These are phyloP conservation scores for Chaetomium globosum DNA, from an alignment of 2,329 filamentous ascomycete genomes.

Conservation along the genomic window DNA sequence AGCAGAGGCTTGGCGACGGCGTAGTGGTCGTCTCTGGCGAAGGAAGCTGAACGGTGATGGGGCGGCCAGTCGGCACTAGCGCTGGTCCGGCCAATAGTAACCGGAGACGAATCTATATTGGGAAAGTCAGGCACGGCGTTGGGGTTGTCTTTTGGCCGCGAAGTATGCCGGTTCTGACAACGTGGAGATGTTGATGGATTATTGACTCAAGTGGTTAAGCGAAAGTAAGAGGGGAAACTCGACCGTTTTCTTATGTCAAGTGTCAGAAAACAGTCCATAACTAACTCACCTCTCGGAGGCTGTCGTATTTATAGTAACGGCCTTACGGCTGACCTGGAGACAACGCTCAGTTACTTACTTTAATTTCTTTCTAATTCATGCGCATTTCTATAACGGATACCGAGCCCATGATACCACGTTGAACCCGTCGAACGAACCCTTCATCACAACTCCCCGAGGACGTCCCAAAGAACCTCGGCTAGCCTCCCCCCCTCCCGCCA, in stretches of 20 bases:
- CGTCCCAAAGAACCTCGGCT: conserved; percentile 49
- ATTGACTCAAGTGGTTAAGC: not conserved
- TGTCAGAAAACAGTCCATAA: not conserved
- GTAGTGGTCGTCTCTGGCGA: not conserved
- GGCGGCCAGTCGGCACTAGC: not conserved
- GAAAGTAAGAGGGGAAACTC: not conserved
- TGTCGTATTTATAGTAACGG: not conserved
- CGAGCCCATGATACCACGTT: not conserved
- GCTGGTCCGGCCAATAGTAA: not conserved
- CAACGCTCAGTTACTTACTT: not conserved
- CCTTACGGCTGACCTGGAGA: not conserved
- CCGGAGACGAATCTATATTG: not conserved
- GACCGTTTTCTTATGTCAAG: not conserved
- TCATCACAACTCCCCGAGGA: conserved; percentile 28
- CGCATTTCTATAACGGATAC: not conserved
- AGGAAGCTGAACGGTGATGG: not conserved
- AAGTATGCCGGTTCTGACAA: not conserved
- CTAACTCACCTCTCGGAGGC: not conserved
- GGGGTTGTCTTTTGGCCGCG: not conserved
- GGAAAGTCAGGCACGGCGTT: not conserved
- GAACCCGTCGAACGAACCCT: not conserved
- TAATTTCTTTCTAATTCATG: not conserved
- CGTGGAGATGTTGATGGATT: not conserved
- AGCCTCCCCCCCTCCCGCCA: conserved; percentile 64
- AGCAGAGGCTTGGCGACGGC: not conserved